Conservation (phyloP, 768 basidiomycete species). For the Russula ochroleuca region DNA sequence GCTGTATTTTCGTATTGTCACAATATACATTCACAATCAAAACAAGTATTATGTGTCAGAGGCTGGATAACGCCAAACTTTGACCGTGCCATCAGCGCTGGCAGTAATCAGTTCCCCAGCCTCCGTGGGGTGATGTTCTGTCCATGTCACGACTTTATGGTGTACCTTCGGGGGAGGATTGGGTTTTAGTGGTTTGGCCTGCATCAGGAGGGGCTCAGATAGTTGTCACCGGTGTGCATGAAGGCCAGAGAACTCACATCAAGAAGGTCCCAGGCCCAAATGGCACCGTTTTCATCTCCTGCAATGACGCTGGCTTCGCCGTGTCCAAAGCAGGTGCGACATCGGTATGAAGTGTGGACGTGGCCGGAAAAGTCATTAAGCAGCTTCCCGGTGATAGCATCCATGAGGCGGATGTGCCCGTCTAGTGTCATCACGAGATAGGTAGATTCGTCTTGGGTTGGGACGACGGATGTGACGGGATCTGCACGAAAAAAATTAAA, state of each 20-base stretch:
- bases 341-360: constrained; percentile 67
- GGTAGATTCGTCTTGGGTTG: constrained; percentile 75
- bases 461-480: constrained; percentile 79
- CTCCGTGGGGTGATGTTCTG: constrained; percentile 82
- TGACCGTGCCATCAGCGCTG: constrained; percentile 86
- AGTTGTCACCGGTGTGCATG: neutral
- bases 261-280: constrained; percentile 94
- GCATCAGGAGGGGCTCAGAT: neutral
- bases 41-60: constrained; percentile 13
- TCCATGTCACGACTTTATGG: constrained; percentile 84
- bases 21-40: constrained; percentile 2
- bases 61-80: constrained; percentile 69
- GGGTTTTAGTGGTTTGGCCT: constrained; percentile 70
- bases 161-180: constrained; percentile 77
- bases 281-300: constrained; percentile 84
- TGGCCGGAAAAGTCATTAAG: constrained; percentile 85
- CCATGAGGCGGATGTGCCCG: constrained; percentile 81
- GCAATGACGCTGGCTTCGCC: constrained; percentile 76
- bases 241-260: constrained; percentile 51
- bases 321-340: constrained; percentile 76
- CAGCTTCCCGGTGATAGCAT: constrained; percentile 72
- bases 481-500: constrained; percentile 45
- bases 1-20: constrained; percentile 6
- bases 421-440: constrained; percentile 82
- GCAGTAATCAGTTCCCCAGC: constrained; percentile 82